A percentile compares a stretch with the other conserved stretches of the same genome.
phyloP scores from a whole-genome alignment of 371 early-diverging fungal species.

The Apophysomyces trapeziformis region DNA sequence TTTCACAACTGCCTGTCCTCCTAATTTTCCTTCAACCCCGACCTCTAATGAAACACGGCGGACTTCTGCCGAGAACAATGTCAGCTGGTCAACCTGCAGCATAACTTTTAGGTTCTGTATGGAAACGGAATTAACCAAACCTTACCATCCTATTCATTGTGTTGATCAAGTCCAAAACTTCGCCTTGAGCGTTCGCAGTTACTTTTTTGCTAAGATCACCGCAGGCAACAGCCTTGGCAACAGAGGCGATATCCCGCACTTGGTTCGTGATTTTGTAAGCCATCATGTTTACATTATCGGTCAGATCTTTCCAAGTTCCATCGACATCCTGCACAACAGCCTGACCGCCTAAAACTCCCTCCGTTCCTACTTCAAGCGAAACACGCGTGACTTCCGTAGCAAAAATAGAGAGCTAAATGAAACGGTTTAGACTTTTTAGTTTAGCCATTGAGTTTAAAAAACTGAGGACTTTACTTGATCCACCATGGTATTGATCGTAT shows the following conservation, averaged over 20 bases:
- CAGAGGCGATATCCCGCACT: slow-evolving; percentile 52
- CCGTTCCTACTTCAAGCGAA: slow-evolving; percentile 56
- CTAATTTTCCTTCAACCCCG: slow-evolving; percentile 59
- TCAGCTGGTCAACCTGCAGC: slow-evolving; percentile 34
- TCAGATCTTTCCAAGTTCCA: slow-evolving; percentile 66
- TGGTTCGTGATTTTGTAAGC: slow-evolving; percentile 51
- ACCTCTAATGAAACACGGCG: slow-evolving; percentile 53
- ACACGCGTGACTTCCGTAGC: slow-evolving; percentile 70
- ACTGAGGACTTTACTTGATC: slow-evolving; percentile 45
- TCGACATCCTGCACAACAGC: slow-evolving; percentile 65
- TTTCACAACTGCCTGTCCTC: slow-evolving; percentile 41
- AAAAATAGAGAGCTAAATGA: slow-evolving; percentile 56
- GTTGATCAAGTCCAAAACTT: slow-evolving; percentile 51
- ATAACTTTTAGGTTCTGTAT: no score
- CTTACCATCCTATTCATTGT: slow-evolving; percentile 53
- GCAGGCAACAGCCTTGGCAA: slow-evolving; percentile 50
- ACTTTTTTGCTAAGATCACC: slow-evolving; percentile 56
- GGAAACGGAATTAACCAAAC: no score
- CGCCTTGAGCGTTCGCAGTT: slow-evolving; percentile 53
- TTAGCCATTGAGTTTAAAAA: slow-evolving; percentile 5
- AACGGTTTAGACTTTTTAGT: background rate
- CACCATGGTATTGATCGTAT: slow-evolving; percentile 69
- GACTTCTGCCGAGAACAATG: slow-evolving; percentile 48
- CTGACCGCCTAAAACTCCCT: slow-evolving; percentile 65
- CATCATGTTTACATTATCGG: slow-evolving; percentile 67